These are phyloP conservation scores for Populus alba DNA, from an alignment of 345 rosid genomes.

Conservation along the genomic window DNA sequence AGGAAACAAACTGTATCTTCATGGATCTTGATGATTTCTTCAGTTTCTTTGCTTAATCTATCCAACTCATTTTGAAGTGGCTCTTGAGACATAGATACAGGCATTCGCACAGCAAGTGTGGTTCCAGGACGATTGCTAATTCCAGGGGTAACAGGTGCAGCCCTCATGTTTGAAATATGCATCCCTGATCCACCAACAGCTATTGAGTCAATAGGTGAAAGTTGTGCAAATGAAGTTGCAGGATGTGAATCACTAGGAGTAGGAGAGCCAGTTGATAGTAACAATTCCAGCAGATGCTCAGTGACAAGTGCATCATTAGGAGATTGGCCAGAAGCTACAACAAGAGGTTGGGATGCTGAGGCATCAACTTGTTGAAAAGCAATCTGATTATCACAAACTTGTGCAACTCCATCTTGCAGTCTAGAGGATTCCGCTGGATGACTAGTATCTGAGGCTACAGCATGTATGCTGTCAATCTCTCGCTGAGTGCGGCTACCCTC, in stretches of 20 bases:
- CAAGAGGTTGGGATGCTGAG: background rate
- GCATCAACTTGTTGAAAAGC: conserved; percentile 25
- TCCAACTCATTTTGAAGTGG: conserved; percentile 66
- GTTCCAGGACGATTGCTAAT: conserved; percentile 16
- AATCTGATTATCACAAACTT: conserved; percentile 18
- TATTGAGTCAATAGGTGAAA: conserved; percentile 7
- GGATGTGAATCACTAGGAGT: conserved; percentile 1
- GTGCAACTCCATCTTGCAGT: conserved; percentile 30
- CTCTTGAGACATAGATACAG: conserved; percentile 26
- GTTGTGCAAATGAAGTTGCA: conserved; percentile 15
- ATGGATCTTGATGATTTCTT: conserved; percentile 23
- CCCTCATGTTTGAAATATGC: conserved; percentile 19
- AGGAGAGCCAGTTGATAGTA: conserved; percentile 7
- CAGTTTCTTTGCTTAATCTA: conserved; percentile 37
- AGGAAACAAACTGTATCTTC: conserved; percentile 42
- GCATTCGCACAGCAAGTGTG: conserved; percentile 18
- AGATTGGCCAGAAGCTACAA: conserved; percentile 9
- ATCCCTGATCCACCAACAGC: conserved; percentile 11
- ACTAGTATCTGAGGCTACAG: background rate
- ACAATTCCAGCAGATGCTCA: conserved; percentile 12
- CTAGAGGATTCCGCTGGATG: conserved; percentile 27
- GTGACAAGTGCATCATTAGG: background rate
- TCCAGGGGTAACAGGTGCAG: conserved; percentile 15
- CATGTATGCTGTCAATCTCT: background rate
- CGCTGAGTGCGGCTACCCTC: background rate